phyloP scores from a whole-genome alignment of 306 rosid genomes.

The Sechiopsis laciniata region DNA sequence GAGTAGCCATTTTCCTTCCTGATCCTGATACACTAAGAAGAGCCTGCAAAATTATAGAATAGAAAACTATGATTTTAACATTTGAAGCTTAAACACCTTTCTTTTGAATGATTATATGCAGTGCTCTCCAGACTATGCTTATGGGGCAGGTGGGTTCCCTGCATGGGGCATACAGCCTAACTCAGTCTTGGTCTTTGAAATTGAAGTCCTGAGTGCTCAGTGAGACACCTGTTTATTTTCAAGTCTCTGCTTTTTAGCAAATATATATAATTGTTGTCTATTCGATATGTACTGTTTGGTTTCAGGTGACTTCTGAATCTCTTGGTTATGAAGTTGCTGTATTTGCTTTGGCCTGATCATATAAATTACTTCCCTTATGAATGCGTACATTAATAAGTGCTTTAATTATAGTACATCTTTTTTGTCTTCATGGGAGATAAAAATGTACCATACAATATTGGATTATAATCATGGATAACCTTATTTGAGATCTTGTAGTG shows the following conservation, averaged over 20 bases:
- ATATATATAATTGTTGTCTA: background rate
- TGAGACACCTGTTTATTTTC: slow-evolving; percentile 19
- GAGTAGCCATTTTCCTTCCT: background rate
- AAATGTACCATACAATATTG: too few relatives aligned
- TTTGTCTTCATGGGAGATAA: too few relatives aligned
- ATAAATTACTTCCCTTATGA: background rate
- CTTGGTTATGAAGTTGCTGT: slow-evolving; percentile 4
- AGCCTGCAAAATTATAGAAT: background rate
- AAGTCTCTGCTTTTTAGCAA: background rate
- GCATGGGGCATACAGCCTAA: slow-evolving; percentile 91
- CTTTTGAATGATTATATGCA: slow-evolving; percentile 38
- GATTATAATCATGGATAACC: too few relatives aligned
- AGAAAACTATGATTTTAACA: background rate
- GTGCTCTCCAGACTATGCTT: slow-evolving; percentile 97
- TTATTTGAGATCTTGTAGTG: too few relatives aligned
- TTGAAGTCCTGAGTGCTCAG: slow-evolving; percentile 59
- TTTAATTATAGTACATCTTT: background rate
- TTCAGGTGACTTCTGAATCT: background rate
- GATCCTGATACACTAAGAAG: background rate
- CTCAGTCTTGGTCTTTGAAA: slow-evolving; percentile 73
- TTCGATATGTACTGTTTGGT: background rate
- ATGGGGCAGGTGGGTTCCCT: slow-evolving; percentile 74
- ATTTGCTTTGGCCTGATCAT: background rate
- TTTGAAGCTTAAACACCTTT: too few relatives aligned
- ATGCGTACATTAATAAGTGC: background rate